Evolutionary conservation across 2,329 filamentous ascomycete genomes (phyloP), one percentile per base, ranked within the genome.

Genomic region (Fusarium pseudograminearum): DNA sequence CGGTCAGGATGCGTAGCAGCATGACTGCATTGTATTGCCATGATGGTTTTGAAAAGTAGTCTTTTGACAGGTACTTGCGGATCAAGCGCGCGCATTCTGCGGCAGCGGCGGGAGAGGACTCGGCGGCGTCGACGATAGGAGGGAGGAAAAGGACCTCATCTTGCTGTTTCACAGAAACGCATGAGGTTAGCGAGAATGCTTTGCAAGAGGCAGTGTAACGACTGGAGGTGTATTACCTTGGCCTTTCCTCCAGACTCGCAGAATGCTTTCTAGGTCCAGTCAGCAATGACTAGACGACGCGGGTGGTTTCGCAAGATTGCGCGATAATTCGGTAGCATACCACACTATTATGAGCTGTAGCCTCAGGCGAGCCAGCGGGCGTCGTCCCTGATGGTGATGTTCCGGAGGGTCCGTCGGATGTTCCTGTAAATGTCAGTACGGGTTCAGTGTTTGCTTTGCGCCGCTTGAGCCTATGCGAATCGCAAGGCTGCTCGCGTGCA

Each of bases 11-110:
- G 66, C 95, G 91, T 72, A 97, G 85, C 58, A 99, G 87, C 96
- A 98, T 98, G 76, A 98, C 90, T 68, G 93, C 91, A 82, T 98
- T 98, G 85, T 98, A 98, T 80, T 98, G 95, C 72, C 90, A 89
- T 74, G 92, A 89, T 12, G 93, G 84, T 46, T 83, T 83, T 28
- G 80, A 77, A 73, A 80, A 89, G 80, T 93, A 89, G 46, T 94
- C 91, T 71, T 90, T 91, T 73, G 89, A 86, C 63, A 99, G 84
- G 78, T 91, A 95, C 79, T 93, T 94, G 77, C 93, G 91, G 76
- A 98, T 93, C 70, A 91, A 85, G 70, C 88, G 84, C 51, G 94
- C 93, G 73, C 93, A 93, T 74, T 94, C 92, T 69, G 90, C 89
- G 26, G 95, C 94, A 8, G 96, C 96, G 47, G 85, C 83, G 11